Conservation (phyloP, 371 early-diverging fungal genomes). For the Apophysomyces elegans region DNA sequence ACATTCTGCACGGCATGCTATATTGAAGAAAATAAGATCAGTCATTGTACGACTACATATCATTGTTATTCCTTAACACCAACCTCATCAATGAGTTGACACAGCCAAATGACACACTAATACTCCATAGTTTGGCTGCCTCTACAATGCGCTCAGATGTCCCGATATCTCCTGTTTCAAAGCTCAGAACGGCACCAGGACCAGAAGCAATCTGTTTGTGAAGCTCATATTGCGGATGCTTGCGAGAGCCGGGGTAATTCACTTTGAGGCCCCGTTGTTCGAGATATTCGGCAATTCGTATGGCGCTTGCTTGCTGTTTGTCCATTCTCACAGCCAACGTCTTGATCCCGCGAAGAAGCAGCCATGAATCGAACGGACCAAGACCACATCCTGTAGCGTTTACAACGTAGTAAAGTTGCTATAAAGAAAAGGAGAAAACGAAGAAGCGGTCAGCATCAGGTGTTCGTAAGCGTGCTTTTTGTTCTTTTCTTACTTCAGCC, state of each 20-base stretch:
- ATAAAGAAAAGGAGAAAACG: constrained; percentile 12
- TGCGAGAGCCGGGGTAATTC: constrained; percentile 85
- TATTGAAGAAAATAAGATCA: background rate
- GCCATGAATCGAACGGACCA: constrained; percentile 87
- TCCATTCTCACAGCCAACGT: constrained; percentile 90
- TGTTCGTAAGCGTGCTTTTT: background rate
- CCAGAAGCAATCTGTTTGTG: constrained; percentile 82
- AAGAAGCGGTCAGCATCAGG: background rate
- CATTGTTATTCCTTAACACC: background rate
- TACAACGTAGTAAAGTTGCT: constrained; percentile 78
- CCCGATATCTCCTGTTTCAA: constrained; percentile 89
- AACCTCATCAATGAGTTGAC: constrained; percentile 95
- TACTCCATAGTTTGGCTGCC: constrained; percentile 83
- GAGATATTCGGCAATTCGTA: constrained; percentile 81
- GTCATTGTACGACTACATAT: no score
- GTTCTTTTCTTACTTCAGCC: constrained; percentile 61
- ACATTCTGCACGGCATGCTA: constrained; percentile 98
- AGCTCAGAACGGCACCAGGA: constrained; percentile 93
- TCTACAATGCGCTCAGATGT: constrained; percentile 87
- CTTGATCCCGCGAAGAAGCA: constrained; percentile 87
- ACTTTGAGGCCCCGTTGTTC: constrained; percentile 81
- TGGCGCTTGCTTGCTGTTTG: constrained; percentile 77
- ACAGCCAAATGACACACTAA: constrained; percentile 95
- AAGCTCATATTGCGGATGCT: constrained; percentile 88
- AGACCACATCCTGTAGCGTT: constrained; percentile 93